These are phyloP conservation scores for Niebla homalea DNA, from an alignment of 495 filamentous ascomycete species.

Conservation along the genomic window DNA sequence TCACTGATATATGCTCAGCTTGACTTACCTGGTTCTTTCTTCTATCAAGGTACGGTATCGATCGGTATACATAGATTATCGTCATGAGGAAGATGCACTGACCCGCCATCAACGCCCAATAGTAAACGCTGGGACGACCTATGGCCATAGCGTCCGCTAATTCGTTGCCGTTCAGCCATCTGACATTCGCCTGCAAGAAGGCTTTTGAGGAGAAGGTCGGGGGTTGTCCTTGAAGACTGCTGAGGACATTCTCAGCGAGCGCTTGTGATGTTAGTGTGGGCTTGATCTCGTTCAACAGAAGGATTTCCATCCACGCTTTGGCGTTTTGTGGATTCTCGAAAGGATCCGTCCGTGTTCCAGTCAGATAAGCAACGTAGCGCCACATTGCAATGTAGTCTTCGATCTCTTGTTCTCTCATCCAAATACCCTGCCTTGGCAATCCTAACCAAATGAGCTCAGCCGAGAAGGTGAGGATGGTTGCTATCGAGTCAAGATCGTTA, in stretches of 20 bases:
- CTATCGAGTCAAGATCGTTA: conserved; percentile 56
- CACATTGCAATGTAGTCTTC: conserved; percentile 57
- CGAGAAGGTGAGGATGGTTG: conserved; percentile 52
- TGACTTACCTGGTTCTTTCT: conserved; percentile 38
- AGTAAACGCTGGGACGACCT: conserved; percentile 30
- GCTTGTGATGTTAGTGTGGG: conserved; percentile 44
- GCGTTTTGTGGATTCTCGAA: conserved; percentile 43
- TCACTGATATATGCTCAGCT: not conserved
- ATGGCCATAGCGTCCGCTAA: conserved; percentile 46
- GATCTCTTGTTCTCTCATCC: conserved; percentile 40
- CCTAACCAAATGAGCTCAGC: conserved; percentile 48
- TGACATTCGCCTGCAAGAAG: conserved; percentile 32
- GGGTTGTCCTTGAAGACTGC: conserved; percentile 41
- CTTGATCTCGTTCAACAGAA: conserved; percentile 44
- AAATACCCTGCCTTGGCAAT: conserved; percentile 58
- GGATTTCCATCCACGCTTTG: conserved; percentile 44
- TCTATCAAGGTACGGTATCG: conserved; percentile 44
- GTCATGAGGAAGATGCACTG: conserved; percentile 34
- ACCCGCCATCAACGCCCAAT: conserved; percentile 32
- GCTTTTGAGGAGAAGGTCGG: conserved; percentile 37
- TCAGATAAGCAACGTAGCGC: conserved; percentile 52
- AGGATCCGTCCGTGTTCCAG: conserved; percentile 44
- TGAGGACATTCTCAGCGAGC: conserved; percentile 59
- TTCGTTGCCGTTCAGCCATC: conserved; percentile 39
- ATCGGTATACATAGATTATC: conserved; percentile 22